These are phyloP conservation scores for Citrullus amarus DNA, from an alignment of 306 rosid genomes.

Conservation along the genomic window DNA sequence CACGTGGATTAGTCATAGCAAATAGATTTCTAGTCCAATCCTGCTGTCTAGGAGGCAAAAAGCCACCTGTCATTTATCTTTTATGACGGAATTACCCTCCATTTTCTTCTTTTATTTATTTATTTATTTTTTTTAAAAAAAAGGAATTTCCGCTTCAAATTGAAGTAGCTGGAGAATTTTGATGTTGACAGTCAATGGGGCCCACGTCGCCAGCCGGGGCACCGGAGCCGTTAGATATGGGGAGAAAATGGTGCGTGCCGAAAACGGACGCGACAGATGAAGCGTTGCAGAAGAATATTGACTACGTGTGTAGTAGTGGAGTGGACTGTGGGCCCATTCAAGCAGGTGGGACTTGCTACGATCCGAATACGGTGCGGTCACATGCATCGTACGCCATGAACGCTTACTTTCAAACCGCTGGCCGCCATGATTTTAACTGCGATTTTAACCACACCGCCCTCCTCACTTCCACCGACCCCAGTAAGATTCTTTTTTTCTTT, in stretches of 20 bases:
- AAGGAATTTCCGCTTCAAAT: no score
- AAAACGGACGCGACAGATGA: conserved; percentile 16
- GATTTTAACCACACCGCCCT: conserved; percentile 46
- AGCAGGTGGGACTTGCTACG: conserved; percentile 33
- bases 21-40: no score
- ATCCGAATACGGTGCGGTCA: conserved; percentile 34
- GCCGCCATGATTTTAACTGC: conserved; percentile 39
- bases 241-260: conserved; percentile 36
- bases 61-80: background rate
- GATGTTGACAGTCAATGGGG: background rate
- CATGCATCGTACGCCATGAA: conserved; percentile 52
- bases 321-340: conserved; percentile 36
- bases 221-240: conserved; percentile 1
- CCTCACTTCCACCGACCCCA: conserved; percentile 44
- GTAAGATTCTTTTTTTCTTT: conserved; percentile 23
- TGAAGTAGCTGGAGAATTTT: no score
- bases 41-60: background rate
- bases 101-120: no score
- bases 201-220: background rate
- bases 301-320: conserved; percentile 35
- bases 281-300: conserved; percentile 34
- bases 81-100: background rate
- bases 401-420: conserved; percentile 37
- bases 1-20: background rate
- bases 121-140: no score